phyloP scores from a whole-genome alignment of 2,329 filamentous ascomycete genomes.

The Chrysoporthe puriensis region DNA sequence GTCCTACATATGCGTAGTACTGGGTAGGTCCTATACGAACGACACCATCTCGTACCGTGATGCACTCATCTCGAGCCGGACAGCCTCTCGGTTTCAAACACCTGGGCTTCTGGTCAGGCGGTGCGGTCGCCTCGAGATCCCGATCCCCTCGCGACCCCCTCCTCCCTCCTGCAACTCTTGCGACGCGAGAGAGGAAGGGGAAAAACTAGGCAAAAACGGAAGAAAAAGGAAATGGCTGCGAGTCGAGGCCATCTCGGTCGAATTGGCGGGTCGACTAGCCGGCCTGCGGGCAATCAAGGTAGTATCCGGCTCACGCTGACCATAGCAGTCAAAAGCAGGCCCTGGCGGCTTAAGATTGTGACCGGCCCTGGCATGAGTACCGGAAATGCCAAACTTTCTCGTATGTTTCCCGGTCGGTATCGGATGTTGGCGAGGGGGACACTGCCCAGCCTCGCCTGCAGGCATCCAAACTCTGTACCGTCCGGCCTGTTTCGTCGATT shows the following conservation, averaged over 20 bases:
- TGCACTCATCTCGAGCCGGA: background rate
- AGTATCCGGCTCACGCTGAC: background rate
- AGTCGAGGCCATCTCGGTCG: background rate
- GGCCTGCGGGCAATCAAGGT: background rate
- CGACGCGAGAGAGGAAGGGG: no score
- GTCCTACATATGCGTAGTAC: no score
- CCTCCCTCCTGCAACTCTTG: background rate
- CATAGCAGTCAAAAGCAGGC: background rate
- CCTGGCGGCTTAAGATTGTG: background rate
- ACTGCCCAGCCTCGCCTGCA: background rate
- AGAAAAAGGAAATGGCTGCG: background rate
- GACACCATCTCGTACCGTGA: no score
- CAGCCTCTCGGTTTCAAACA: background rate
- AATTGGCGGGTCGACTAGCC: background rate
- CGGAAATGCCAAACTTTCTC: conserved; percentile 19
- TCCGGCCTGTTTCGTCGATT: background rate
- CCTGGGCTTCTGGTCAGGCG: background rate
- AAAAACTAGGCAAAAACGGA: no score
- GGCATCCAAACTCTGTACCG: background rate
- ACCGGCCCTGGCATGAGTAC: conserved; percentile 1
- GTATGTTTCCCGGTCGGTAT: conserved; percentile 23
- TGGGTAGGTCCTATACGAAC: background rate
- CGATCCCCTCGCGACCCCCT: background rate
- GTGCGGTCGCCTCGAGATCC: no score
- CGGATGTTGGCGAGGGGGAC: conserved; percentile 13